phyloP scores from a whole-genome alignment of 1,284 basidiomycete genomes.

The Phylloboletellus chloephorus region DNA sequence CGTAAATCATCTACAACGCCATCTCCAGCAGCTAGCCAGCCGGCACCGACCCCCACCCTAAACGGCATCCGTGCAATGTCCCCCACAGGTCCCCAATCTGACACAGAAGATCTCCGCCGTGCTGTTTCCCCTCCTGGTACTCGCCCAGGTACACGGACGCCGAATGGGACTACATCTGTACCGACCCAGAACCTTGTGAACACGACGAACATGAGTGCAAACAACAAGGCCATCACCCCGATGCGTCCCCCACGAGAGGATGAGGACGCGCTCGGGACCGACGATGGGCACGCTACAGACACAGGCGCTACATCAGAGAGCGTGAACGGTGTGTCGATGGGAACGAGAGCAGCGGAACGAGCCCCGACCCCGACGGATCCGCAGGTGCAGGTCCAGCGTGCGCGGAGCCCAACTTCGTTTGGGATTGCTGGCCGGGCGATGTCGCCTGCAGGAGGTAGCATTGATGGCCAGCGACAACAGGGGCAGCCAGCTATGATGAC shows the following conservation, averaged over 20 bases:
- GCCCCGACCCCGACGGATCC: constrained; percentile 43
- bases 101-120: constrained; percentile 54
- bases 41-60: constrained; percentile 20
- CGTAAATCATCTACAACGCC: constrained; percentile 41
- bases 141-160: constrained; percentile 33
- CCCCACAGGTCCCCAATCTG: constrained; percentile 43
- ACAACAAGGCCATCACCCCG: constrained; percentile 48
- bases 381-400: constrained; percentile 41
- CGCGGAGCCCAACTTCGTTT: constrained; percentile 54
- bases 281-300: constrained; percentile 47
- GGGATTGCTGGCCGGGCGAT: constrained; percentile 45
- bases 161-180: constrained; percentile 39
- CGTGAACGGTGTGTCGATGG: constrained; percentile 20
- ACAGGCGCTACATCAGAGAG: constrained; percentile 36
- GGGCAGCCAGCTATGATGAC: constrained; percentile 46
- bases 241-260: constrained; percentile 63
- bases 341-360: constrained; percentile 41
- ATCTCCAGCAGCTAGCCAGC: constrained; percentile 24
- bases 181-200: constrained; percentile 25
- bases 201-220: constrained; percentile 15
- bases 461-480: constrained; percentile 32
- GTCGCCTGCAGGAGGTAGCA: constrained; percentile 47
- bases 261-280: constrained; percentile 50
- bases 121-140: constrained; percentile 56
- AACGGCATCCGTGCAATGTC: constrained; percentile 53